A percentile compares a stretch with the other conserved stretches of the same genome.
Conservation (phyloP, 306 rosid genomes). For the Urtica urens region DNA sequence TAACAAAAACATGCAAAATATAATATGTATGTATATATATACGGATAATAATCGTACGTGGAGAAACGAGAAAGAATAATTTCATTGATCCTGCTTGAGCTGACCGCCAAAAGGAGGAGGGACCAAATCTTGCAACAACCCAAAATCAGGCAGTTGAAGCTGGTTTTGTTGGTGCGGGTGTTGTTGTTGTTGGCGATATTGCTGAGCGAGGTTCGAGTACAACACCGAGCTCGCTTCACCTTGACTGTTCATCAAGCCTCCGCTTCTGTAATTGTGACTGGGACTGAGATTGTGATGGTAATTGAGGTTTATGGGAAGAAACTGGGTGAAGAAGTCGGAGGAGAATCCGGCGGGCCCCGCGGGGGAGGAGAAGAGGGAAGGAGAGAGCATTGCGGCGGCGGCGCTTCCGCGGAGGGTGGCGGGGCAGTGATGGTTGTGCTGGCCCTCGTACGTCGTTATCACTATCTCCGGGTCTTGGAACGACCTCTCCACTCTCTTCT, state of each 20-base stretch:
- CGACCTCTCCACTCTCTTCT: constrained; percentile 80
- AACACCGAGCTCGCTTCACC: constrained; percentile 26
- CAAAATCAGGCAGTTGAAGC: constrained; percentile 34
- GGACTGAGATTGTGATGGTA: constrained; percentile 15
- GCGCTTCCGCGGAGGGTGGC: constrained; percentile 65
- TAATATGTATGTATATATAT: too few species aligned
- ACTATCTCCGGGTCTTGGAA: constrained; percentile 61
- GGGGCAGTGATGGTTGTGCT: constrained; percentile 79
- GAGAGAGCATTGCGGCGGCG: constrained; percentile 37
- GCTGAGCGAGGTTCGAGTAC: constrained; percentile 34
- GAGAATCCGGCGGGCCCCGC: constrained; percentile 28
- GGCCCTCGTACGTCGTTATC: constrained; percentile 86
- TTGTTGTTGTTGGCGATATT: constrained; percentile 23
- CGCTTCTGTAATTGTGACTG: neutral
- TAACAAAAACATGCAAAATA: constrained; percentile 1
- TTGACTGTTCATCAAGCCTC: constrained; percentile 14
- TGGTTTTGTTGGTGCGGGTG: too few species aligned
- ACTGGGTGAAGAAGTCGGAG: constrained; percentile 53
- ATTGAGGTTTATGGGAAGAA: constrained; percentile 30
- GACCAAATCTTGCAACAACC: constrained; percentile 58
- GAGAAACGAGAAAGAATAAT: neutral
- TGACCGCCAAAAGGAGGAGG: constrained; percentile 41
- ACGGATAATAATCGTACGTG: neutral
- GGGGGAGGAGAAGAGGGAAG: constrained; percentile 34
- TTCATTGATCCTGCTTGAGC: constrained; percentile 39